These are phyloP conservation scores for Brassica carinata DNA, from an alignment of 345 rosid species.

Conservation along the genomic window DNA sequence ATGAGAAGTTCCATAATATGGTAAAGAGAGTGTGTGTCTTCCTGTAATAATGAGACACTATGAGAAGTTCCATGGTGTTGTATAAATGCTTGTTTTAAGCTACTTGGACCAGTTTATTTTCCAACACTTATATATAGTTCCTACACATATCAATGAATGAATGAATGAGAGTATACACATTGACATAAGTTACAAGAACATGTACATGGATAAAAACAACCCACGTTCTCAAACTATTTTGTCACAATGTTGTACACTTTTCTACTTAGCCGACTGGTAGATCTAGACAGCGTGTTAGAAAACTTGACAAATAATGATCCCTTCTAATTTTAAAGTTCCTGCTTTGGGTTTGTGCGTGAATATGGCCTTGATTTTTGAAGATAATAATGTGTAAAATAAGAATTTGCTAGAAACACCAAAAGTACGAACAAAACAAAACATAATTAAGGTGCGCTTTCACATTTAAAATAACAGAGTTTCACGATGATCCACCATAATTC, in stretches of 20 bases:
- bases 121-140: background rate
- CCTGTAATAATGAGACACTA: too few relatives aligned
- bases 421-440: too few relatives aligned
- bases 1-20: too few relatives aligned
- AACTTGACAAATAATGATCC: background rate
- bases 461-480: too few relatives aligned
- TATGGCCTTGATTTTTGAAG: too few relatives aligned
- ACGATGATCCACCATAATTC: too few relatives aligned
- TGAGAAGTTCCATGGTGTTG: too few relatives aligned
- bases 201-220: background rate
- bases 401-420: too few relatives aligned
- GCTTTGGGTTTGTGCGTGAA: background rate
- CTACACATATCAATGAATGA: background rate
- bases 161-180: background rate
- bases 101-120: background rate
- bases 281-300: background rate
- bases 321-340: too few relatives aligned
- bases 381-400: too few relatives aligned
- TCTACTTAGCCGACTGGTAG: background rate
- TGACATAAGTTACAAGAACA: background rate
- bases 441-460: too few relatives aligned
- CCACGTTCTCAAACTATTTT: background rate
- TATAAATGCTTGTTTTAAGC: background rate
- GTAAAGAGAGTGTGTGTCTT: too few relatives aligned
- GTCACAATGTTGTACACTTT: background rate